Base-by-base conservation (phyloP, 768 basidiomycete species). In the Pisolithus albus region DNA sequence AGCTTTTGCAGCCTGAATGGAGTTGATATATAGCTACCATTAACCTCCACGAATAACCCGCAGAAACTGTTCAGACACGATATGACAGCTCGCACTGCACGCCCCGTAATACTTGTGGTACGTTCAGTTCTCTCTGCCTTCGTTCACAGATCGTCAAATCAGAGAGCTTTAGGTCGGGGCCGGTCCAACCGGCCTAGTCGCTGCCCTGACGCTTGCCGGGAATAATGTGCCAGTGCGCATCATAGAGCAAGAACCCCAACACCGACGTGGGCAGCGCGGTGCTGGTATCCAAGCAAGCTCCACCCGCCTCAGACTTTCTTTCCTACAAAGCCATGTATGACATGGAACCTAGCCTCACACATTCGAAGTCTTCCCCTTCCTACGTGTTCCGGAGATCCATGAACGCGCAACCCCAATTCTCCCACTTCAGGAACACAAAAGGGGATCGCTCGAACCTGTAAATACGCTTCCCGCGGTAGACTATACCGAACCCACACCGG, bases 311-410 rank as follows among this genome's bases (percentile, higher is more conserved):
- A 26, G 26, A 26, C 7, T 26, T 26, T 26, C 26, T 7, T 5
- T 23, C 21, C 4, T 26, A 26, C 26, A 7, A 26, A 21, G 62
- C 62, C 52, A 54, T 11, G 10, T 53, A 54, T 11, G 10, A 47
- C 24, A 8, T 10, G 18, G 11, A n/a, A n/a, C 13, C 13, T 53
- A 76, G 73, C 73, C 74, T 13, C 71, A 75, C 9, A 69, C 76
- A 6, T 62, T 76, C 26, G 76, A 80, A 57, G 56, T 75, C 3
- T 73, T 75, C 47, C 62, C 68, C 16, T 64, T 65, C 44, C 64
- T 80, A 30, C 61, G 70, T 11, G 65, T 70, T 19, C 69, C 71
- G 23, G 67, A 74, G 15, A 64, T 74, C 5, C 26, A 71, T 43
- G 60, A 68, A 37, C 57, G 26, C 18, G 64, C 67, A 16, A 67